A percentile compares a stretch with the other conserved stretches of the same genome.
Evolutionary conservation across 805 yeast species (phyloP).

Genomic region (Candida golubevii): DNA sequence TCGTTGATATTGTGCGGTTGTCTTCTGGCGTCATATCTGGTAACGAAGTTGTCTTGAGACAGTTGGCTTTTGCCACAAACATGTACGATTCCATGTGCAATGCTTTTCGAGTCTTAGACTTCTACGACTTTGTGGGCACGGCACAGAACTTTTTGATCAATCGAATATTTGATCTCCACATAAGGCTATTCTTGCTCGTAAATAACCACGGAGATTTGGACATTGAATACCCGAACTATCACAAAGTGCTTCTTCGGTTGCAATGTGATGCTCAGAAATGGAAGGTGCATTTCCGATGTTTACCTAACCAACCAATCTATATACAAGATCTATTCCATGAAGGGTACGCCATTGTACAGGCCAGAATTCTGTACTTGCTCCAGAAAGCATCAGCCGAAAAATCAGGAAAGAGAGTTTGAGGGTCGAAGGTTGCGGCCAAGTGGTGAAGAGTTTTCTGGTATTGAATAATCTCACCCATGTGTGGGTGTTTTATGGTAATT

Average conservation of each 20-base stretch:
- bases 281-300: no score
- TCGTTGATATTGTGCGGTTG: background rate
- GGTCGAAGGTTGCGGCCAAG: no score
- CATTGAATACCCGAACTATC: background rate
- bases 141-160: constrained; percentile 1
- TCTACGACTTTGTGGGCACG: background rate
- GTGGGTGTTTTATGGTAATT: no score
- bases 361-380: no score
- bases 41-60: background rate
- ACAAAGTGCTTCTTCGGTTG: background rate
- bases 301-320: no score
- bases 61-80: background rate
- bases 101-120: background rate
- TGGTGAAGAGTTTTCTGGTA: no score
- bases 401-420: no score
- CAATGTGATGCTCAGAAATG: no score
- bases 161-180: constrained; percentile 1
- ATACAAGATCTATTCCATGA: no score
- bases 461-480: no score
- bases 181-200: background rate
- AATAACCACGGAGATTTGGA: background rate
- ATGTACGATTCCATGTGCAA: background rate
- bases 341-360: no score
- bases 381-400: no score
- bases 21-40: background rate